These are phyloP conservation scores for Lanmaoa rubissima DNA, from an alignment of 768 basidiomycete species.

Conservation along the genomic window DNA sequence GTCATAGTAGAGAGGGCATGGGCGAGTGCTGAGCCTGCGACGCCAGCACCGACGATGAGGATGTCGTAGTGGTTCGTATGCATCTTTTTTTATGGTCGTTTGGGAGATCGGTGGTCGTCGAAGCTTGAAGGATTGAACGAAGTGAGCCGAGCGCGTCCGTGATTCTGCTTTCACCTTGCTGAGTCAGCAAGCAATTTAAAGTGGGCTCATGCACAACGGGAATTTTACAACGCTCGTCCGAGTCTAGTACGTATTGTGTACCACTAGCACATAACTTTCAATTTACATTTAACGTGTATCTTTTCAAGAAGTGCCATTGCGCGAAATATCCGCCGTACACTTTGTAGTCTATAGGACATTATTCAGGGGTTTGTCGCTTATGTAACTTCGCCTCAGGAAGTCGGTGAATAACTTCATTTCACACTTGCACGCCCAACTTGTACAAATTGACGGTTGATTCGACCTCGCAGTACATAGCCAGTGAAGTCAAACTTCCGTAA, in stretches of 20 bases:
- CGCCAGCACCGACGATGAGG: constrained; percentile 88
- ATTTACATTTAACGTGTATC: not conserved
- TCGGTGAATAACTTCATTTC: too few species aligned
- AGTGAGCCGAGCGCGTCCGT: not conserved
- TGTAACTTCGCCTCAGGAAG: not conserved
- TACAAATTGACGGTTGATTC: not conserved
- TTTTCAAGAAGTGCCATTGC: not conserved
- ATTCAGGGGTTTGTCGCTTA: constrained; percentile 5
- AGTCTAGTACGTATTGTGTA: too few species aligned
- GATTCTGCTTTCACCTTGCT: not conserved
- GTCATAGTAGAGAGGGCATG: constrained; percentile 71
- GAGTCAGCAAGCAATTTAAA: constrained; percentile 16
- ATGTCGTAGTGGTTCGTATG: constrained; percentile 55
- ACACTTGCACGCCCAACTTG: not conserved
- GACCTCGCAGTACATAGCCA: not conserved
- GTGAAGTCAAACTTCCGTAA: not conserved
- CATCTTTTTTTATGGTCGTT: constrained; percentile 10
- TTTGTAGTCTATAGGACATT: not conserved
- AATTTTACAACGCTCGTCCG: not conserved
- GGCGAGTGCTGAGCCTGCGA: constrained; percentile 86
- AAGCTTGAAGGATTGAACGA: not conserved
- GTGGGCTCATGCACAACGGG: constrained; percentile 1
- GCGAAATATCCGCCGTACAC: not conserved
- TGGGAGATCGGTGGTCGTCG: not conserved
- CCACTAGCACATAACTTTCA: not conserved